Conservation (phyloP, 202 grass and related monocot species). For the Saccharum hybrid region DNA sequence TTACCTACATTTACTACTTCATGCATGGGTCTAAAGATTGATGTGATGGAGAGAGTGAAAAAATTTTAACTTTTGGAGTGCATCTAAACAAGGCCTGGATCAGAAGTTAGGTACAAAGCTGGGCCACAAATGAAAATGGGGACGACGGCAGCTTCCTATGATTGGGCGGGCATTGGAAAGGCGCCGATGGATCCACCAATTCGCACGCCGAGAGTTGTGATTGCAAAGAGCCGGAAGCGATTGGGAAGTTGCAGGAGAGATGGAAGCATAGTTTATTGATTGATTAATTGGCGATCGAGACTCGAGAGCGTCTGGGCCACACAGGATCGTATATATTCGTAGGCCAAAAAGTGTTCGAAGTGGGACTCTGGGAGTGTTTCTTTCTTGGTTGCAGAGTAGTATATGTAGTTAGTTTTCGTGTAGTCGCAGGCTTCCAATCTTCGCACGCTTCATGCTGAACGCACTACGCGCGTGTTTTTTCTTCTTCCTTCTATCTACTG, state of each 20-base stretch:
- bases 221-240: constrained; percentile 1
- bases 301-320: constrained; percentile 16
- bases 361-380: constrained; percentile 10
- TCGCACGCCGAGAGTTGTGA: constrained; percentile 5
- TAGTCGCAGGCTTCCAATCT: constrained; percentile 6
- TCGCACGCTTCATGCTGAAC: constrained; percentile 30
- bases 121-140: neutral
- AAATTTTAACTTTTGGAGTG: too few species aligned
- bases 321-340: constrained; percentile 9
- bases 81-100: too few species aligned
- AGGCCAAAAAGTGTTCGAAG: neutral
- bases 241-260: constrained; percentile 43
- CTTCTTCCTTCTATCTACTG: neutral
- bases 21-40: too few species aligned
- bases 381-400: neutral
- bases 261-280: constrained; percentile 1
- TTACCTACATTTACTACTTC: too few species aligned
- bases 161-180: constrained; percentile 41
- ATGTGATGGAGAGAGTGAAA: too few species aligned
- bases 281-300: neutral
- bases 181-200: neutral
- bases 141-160: neutral
- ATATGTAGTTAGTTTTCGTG: neutral
- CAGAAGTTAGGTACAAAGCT: neutral
- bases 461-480: neutral